These are phyloP conservation scores for Scheffersomyces insectosa DNA, from an alignment of 1,139 yeast genomes.

Conservation along the genomic window DNA sequence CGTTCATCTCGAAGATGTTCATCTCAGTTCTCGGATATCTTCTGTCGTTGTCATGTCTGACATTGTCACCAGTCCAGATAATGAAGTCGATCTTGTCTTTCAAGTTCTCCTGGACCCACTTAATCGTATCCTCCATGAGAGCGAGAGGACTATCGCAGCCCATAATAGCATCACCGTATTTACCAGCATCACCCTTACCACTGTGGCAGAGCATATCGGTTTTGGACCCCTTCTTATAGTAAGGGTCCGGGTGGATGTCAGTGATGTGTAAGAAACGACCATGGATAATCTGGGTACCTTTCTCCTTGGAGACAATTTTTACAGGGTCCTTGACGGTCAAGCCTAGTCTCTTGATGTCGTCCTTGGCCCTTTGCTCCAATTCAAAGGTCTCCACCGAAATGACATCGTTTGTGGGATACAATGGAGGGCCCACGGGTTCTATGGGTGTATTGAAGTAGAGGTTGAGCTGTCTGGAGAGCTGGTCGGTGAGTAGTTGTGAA, in stretches of 20 bases:
- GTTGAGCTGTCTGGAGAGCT: too few species aligned
- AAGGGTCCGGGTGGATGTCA: slow-evolving; percentile 84
- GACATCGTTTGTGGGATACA: not conserved
- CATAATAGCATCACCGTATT: slow-evolving; percentile 69
- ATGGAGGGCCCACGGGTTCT: too few species aligned
- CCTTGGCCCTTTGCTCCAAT: slow-evolving; percentile 4
- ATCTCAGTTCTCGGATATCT: slow-evolving; percentile 67
- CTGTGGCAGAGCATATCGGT: slow-evolving; percentile 59
- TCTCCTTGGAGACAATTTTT: slow-evolving; percentile 20
- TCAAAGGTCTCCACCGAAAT: not conserved
- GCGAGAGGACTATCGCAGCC: slow-evolving; percentile 74
- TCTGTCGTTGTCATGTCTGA: slow-evolving; percentile 83
- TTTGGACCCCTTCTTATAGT: slow-evolving; percentile 54
- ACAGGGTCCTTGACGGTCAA: slow-evolving; percentile 37
- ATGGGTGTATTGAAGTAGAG: too few species aligned
- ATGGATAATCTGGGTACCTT: slow-evolving; percentile 39
- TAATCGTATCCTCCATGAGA: slow-evolving; percentile 61
- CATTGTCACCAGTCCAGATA: slow-evolving; percentile 89
- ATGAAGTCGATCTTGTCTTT: slow-evolving; percentile 80
- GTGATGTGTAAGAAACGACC: slow-evolving; percentile 85
- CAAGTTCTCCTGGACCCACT: slow-evolving; percentile 64
- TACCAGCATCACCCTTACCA: slow-evolving; percentile 39
- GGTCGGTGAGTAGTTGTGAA: too few species aligned
- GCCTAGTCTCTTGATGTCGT: slow-evolving; percentile 20
- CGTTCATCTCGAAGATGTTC: slow-evolving; percentile 70